A percentile compares a stretch with the other conserved stretches of the same genome.
Conservation (phyloP, 2,329 filamentous ascomycete species). For the Pseudogymnoascus sp. region DNA sequence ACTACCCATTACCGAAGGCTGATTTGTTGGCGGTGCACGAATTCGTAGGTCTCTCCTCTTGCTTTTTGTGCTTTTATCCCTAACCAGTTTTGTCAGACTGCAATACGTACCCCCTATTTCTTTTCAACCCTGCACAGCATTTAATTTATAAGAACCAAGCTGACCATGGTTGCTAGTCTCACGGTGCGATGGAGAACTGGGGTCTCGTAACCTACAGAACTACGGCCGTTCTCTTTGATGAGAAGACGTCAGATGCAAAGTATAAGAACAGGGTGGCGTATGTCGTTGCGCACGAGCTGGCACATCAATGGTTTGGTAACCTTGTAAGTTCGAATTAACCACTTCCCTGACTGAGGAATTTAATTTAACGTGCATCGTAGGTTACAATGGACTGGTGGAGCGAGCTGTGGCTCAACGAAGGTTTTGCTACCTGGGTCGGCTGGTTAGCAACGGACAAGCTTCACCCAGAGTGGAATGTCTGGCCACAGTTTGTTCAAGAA, state of each 20-base stretch:
- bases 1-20: slow-evolving; percentile 87
- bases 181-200: slow-evolving; percentile 89
- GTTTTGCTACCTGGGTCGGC: slow-evolving; percentile 96
- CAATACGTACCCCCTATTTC: not conserved
- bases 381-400: slow-evolving; percentile 92
- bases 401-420: slow-evolving; percentile 89
- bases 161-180: slow-evolving; percentile 42
- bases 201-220: slow-evolving; percentile 92
- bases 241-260: slow-evolving; percentile 77
- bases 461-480: slow-evolving; percentile 95
- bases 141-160: slow-evolving; percentile 19
- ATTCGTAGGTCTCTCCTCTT: slow-evolving; percentile 49
- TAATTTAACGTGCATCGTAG: not conserved
- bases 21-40: slow-evolving; percentile 88
- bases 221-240: slow-evolving; percentile 92
- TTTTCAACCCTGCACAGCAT: not conserved
- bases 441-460: slow-evolving; percentile 87
- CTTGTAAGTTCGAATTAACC: slow-evolving; percentile 43
- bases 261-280: slow-evolving; percentile 95
- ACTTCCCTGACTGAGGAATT: not conserved
- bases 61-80: not conserved
- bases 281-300: slow-evolving; percentile 94
- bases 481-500: slow-evolving; percentile 95
- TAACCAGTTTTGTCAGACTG: not conserved
- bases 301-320: slow-evolving; percentile 94